Evolutionary conservation across 2,329 filamentous ascomycete genomes (phyloP).

Genomic region (Periconia digitata): DNA sequence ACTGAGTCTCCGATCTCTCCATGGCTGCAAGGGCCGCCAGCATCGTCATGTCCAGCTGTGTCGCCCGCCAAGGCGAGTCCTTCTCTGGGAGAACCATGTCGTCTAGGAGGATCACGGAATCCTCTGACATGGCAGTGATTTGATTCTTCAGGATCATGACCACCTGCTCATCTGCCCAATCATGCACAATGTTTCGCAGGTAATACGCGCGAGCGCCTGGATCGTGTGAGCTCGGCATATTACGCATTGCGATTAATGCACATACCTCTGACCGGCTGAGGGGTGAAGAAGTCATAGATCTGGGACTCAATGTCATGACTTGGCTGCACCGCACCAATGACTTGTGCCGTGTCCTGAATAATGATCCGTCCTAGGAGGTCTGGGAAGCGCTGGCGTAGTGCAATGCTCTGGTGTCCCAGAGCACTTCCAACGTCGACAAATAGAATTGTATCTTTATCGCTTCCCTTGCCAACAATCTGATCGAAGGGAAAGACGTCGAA

Average conservation of each 20-base stretch:
- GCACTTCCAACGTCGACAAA: conserved; percentile 49
- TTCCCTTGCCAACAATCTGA: not conserved
- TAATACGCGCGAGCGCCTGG: conserved; percentile 41
- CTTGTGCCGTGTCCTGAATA: conserved; percentile 43
- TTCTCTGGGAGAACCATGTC: conserved; percentile 46
- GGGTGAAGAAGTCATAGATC: conserved; percentile 19
- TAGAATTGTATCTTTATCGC: conserved; percentile 13
- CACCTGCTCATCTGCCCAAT: conserved; percentile 41
- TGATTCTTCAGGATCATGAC: conserved; percentile 39
- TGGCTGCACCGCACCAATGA: conserved; percentile 23
- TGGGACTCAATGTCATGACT: conserved; percentile 32
- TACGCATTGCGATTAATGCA: conserved; percentile 3
- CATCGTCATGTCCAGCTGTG: conserved; percentile 44
- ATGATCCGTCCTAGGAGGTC: conserved; percentile 39
- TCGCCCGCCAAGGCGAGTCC: conserved; percentile 35
- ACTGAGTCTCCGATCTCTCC: conserved; percentile 42
- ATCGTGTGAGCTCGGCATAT: not conserved
- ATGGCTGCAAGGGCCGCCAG: conserved; percentile 34
- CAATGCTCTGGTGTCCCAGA: conserved; percentile 40
- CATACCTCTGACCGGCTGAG: not conserved
- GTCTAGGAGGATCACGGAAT: conserved; percentile 46
- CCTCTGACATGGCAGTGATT: conserved; percentile 33
- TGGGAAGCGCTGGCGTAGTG: conserved; percentile 36
- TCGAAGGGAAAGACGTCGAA: not conserved
- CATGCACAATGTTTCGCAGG: conserved; percentile 44